Base-by-base conservation (phyloP, 164 flowering plant species). In the Chimonanthus salicifolius region DNA sequence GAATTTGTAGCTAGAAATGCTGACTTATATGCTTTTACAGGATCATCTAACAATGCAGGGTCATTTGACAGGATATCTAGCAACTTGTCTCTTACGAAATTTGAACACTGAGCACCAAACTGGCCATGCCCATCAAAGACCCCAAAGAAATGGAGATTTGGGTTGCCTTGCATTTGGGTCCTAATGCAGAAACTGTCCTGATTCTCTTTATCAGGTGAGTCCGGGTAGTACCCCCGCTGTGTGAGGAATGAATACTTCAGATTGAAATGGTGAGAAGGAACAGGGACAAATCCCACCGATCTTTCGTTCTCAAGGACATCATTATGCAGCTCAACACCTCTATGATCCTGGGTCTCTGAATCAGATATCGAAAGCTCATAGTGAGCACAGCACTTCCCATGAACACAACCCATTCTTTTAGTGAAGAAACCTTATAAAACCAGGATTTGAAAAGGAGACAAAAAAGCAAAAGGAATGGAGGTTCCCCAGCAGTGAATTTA, bases 101-200 rank as follows among this genome's bases (percentile, higher is more conserved):
- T 85, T 2, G 98, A 85, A 87, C 99, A 96, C 73, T 89, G 78
- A 0, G 88, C 73, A 46, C 99, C 98, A 76, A 79, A 87, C 50
- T 84, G 88, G 6, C 99, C 99, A 73, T 96, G 99, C 74, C 98
- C 99, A 81, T 96, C 99, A 80, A 90, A 96, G 16, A 94, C 98
- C 10, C 97, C 97, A 75, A 96, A 94, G 87, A 96, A 92, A 86
- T 96, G 99, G 54, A 91, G 79, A 83, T 88, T 86, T 58, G 95
- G 95, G 84, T 96, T 87, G 72, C 90, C 94, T 83, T 87, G 93
- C 68, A 96, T 7, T 15, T 86, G 75, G 15, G 94, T 90, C 74
- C 58, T 89, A 69, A 96, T 80, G 80, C 92, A 87, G 79, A 80
- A 92, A 80, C 92, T 85, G 72, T 96, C 99, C 77, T 94, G 97